phyloP scores from a whole-genome alignment of 2,329 filamentous ascomycete species.

The Rhynchosporium secalis region DNA sequence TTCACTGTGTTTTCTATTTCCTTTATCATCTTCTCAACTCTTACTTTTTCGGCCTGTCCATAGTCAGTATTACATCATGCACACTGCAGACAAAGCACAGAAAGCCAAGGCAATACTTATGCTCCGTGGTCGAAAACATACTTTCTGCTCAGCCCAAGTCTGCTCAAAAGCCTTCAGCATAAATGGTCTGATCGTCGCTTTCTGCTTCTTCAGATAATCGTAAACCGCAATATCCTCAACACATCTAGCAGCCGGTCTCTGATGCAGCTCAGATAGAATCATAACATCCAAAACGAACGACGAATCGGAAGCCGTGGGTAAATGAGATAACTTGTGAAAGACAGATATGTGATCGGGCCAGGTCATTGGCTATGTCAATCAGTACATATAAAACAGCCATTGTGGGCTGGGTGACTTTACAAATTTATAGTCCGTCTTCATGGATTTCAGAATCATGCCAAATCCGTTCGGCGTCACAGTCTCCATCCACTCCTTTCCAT shows the following conservation, averaged over 20 bases:
- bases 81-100: not conserved
- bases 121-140: not conserved
- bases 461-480: constrained; percentile 65
- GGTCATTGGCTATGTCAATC: constrained; percentile 65
- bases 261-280: constrained; percentile 75
- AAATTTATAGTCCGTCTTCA: constrained; percentile 85
- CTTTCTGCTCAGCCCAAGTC: constrained; percentile 62
- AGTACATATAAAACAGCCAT: not conserved
- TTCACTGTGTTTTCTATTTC: constrained; percentile 60
- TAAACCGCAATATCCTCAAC: constrained; percentile 79
- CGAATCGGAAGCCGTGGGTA: constrained; percentile 37
- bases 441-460: constrained; percentile 77
- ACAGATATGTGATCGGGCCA: constrained; percentile 82
- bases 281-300: constrained; percentile 60
- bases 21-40: constrained; percentile 62
- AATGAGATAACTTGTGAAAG: constrained; percentile 68
- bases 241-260: constrained; percentile 70
- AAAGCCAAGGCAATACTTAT: not conserved
- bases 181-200: constrained; percentile 58
- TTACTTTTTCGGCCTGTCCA: constrained; percentile 47
- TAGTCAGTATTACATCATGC: not conserved
- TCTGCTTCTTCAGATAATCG: constrained; percentile 63
- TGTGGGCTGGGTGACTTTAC: constrained; percentile 50
- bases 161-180: constrained; percentile 60
- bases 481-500: constrained; percentile 65